Evolutionary conservation across 768 basidiomycete genomes (phyloP).

Genomic region (Hemileccinum impolitum): DNA sequence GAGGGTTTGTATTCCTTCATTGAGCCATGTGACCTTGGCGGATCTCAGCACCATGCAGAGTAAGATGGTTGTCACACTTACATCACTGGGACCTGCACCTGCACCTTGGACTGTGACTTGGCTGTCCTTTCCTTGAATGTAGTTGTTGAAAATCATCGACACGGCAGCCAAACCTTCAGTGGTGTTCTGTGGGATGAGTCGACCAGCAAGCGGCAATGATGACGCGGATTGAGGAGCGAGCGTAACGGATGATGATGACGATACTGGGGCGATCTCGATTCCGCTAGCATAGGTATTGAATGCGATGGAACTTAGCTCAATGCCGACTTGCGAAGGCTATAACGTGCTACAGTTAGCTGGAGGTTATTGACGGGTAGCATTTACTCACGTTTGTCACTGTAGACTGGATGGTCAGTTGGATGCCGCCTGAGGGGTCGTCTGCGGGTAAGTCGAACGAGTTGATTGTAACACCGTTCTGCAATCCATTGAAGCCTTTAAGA

Average conservation of each 20-base stretch:
- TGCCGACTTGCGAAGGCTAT: constrained; percentile 74
- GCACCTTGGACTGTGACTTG: constrained; percentile 56
- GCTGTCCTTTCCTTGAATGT: constrained; percentile 64
- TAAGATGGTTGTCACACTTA: constrained; percentile 25
- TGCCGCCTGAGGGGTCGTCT: constrained; percentile 69
- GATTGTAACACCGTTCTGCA: constrained; percentile 60
- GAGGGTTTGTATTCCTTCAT: constrained; percentile 64
- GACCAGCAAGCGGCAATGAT: constrained; percentile 53
- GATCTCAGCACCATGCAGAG: constrained; percentile 4
- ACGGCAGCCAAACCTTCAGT: constrained; percentile 52
- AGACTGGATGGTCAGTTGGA: constrained; percentile 62
- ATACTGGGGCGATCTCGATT: constrained; percentile 57
- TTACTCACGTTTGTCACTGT: constrained; percentile 54
- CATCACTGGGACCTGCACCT: constrained; percentile 54
- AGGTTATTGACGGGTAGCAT: background rate
- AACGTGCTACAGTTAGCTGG: constrained; percentile 5
- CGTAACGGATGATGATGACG: constrained; percentile 46
- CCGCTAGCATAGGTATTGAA: constrained; percentile 57
- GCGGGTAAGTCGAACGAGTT: constrained; percentile 66
- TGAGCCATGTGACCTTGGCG: constrained; percentile 64
- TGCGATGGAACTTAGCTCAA: constrained; percentile 55
- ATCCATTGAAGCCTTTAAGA: constrained; percentile 67
- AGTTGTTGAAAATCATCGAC: constrained; percentile 67
- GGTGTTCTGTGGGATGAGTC: constrained; percentile 59
- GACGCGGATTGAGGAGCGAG: constrained; percentile 54